These are phyloP conservation scores for Arthroderma sp. DNA, from an alignment of 2,329 filamentous ascomycete genomes.

Conservation along the genomic window DNA sequence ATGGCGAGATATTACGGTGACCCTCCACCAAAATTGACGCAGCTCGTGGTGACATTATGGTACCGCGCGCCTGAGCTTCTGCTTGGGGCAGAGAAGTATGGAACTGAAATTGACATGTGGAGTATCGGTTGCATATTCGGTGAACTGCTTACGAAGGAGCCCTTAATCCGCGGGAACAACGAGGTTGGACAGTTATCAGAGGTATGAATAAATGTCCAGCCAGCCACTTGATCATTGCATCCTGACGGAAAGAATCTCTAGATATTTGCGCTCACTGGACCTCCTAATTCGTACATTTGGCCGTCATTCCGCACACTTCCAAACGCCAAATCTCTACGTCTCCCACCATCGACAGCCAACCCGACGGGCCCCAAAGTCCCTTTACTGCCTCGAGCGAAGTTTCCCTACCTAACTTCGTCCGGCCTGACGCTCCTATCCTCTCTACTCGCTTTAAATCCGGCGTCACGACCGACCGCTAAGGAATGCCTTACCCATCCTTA, in stretches of 20 bases:
- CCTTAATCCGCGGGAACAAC: conserved; percentile 75
- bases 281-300: conserved; percentile 73
- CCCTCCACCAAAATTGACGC: conserved; percentile 66
- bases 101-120: conserved; percentile 78
- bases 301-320: conserved; percentile 75
- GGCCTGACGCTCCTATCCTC: conserved; percentile 56
- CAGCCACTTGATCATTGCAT: neutral
- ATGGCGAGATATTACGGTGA: conserved; percentile 86
- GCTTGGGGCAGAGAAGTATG: conserved; percentile 65
- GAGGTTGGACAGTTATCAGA: conserved; percentile 80
- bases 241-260: conserved; percentile 12
- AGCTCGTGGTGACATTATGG: conserved; percentile 93
- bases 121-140: conserved; percentile 91
- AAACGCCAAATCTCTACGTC: conserved; percentile 65
- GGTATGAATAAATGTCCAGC: conserved; percentile 20
- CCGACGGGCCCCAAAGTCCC: conserved; percentile 25
- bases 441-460: conserved; percentile 64
- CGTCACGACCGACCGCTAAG: conserved; percentile 52
- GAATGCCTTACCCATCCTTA: conserved; percentile 70
- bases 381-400: conserved; percentile 55
- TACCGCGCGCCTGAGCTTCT: conserved; percentile 87
- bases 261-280: conserved; percentile 80
- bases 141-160: conserved; percentile 72
- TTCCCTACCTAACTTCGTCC: conserved; percentile 66
- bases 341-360: conserved; percentile 39